Conservation (phyloP, 83 land plant species). For the Thuja plicata region DNA sequence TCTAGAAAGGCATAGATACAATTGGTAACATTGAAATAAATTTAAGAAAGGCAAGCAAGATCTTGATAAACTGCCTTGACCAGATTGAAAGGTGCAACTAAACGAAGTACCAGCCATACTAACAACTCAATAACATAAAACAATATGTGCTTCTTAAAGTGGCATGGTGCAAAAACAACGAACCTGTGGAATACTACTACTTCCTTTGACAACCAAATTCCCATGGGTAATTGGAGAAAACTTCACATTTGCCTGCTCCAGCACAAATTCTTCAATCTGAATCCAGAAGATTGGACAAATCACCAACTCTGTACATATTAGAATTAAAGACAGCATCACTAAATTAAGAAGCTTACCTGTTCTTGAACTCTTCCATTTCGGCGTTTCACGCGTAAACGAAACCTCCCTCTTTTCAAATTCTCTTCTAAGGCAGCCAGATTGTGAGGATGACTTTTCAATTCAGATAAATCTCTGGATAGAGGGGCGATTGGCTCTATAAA, state of each 20-base stretch:
- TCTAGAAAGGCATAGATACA: background rate
- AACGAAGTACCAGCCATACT: background rate
- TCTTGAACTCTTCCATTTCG: constrained; percentile 67
- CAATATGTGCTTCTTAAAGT: background rate
- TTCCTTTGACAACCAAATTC: constrained; percentile 26
- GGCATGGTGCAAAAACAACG: background rate
- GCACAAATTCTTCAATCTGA: constrained; percentile 43
- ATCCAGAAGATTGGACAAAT: constrained; percentile 2
- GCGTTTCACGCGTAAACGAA: constrained; percentile 49
- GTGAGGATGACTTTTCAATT: constrained; percentile 19
- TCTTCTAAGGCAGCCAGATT: constrained; percentile 28
- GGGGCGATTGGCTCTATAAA: constrained; percentile 34
- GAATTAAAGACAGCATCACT: background rate
- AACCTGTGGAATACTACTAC: constrained; percentile 55
- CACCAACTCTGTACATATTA: background rate
- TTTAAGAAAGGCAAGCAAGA: background rate
- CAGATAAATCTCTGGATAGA: constrained; percentile 11
- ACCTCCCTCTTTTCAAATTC: constrained; percentile 33
- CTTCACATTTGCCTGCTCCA: constrained; percentile 46
- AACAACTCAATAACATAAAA: background rate
- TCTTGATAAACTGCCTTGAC: background rate
- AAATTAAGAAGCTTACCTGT: constrained; percentile 31
- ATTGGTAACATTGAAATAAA: background rate
- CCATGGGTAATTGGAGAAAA: constrained; percentile 33
- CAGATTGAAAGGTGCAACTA: background rate